Percentiles rank a stretch among this genome's conserved stretches.
These are phyloP conservation scores for Arabidopsis lyrata DNA, from an alignment of 441 rosid genomes.

Conservation along the genomic window DNA sequence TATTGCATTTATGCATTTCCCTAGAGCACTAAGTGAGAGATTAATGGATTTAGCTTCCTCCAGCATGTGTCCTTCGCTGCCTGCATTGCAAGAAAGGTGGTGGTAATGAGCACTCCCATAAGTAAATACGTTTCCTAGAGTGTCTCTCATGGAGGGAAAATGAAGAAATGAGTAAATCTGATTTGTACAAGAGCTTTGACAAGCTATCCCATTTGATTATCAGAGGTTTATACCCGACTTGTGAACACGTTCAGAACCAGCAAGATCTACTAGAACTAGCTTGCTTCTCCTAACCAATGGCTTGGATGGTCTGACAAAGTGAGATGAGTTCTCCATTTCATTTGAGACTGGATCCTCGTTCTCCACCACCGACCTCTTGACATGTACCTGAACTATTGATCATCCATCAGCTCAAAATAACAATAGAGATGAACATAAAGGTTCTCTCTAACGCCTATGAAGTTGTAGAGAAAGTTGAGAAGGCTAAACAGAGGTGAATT, in stretches of 20 bases:
- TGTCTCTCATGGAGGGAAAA: constrained; percentile 1
- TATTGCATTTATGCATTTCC: constrained; percentile 98
- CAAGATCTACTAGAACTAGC: constrained; percentile 93
- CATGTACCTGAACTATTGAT: constrained; percentile 73
- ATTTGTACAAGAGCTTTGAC: constrained; percentile 25
- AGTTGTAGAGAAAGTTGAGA: constrained; percentile 26
- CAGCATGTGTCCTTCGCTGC: constrained; percentile 98
- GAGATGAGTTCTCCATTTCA: constrained; percentile 66
- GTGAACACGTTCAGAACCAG: constrained; percentile 98
- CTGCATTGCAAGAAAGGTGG: constrained; percentile 54
- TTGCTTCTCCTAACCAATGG: constrained; percentile 94
- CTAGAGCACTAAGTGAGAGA: constrained; percentile 97
- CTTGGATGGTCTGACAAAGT: constrained; percentile 72
- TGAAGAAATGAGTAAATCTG: constrained; percentile 18
- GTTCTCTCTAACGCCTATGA: neutral
- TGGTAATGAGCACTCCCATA: constrained; percentile 30
- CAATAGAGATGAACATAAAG: constrained; percentile 27
- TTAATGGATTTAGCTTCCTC: constrained; percentile 99
- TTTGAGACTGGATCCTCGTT: constrained; percentile 57
- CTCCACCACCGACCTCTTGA: constrained; percentile 81
- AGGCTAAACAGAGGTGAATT: constrained; percentile 36
- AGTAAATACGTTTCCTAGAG: neutral
- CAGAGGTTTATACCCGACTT: constrained; percentile 74
- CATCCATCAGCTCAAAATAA: constrained; percentile 39
- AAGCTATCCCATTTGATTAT: constrained; percentile 20